Evolutionary conservation across 768 basidiomycete species (phyloP).

Genomic region (Mrakia gelida): DNA sequence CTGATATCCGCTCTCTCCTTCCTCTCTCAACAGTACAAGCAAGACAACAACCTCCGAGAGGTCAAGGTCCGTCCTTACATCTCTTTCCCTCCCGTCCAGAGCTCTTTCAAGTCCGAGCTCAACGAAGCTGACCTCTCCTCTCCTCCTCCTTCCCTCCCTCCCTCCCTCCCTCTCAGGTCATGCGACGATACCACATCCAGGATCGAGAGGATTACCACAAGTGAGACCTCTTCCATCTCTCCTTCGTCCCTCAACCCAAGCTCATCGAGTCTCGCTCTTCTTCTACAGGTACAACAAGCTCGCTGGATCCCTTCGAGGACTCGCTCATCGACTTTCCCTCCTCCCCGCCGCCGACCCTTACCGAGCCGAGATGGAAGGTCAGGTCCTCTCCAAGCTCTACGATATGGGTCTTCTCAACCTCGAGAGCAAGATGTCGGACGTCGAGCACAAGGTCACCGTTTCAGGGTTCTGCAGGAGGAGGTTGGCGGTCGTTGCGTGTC

Average conservation of each 20-base stretch:
- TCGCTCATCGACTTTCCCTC: conserved; percentile 79
- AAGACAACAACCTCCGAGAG: conserved; percentile 85
- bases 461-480: conserved; percentile 88
- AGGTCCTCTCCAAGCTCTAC: conserved; percentile 89
- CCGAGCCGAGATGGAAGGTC: conserved; percentile 73
- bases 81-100: too few species aligned
- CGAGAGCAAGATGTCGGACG: conserved; percentile 81
- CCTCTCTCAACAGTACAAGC: conserved; percentile 70
- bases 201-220: conserved; percentile 92
- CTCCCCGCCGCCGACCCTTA: conserved; percentile 87
- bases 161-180: conserved; percentile 50
- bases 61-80: conserved; percentile 51
- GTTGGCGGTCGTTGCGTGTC: conserved; percentile 85
- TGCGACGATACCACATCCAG: conserved; percentile 93
- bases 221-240: conserved; percentile 46
- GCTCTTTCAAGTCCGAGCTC: background rate
- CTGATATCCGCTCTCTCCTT: background rate
- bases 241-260: background rate
- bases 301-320: conserved; percentile 75
- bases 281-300: conserved; percentile 81
- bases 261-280: background rate
- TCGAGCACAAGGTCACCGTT: conserved; percentile 91
- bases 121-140: background rate
- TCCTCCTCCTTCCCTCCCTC: background rate
- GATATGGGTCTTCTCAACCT: conserved; percentile 91